A percentile compares a stretch with the other conserved stretches of the same genome.
phyloP scores from a whole-genome alignment of 805 yeast genomes.

The Brettanomyces custersianus region DNA sequence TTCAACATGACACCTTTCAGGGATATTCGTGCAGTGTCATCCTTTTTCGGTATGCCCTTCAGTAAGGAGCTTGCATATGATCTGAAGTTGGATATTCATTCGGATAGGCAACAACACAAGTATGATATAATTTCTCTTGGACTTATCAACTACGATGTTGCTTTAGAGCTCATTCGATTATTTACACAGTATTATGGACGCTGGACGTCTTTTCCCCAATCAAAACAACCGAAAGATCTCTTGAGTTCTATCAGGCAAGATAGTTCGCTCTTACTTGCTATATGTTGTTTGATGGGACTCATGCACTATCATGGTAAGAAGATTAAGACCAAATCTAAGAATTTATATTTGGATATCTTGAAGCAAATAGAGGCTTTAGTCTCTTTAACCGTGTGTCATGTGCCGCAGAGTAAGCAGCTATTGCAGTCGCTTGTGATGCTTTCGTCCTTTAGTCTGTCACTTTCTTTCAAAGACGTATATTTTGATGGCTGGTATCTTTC shows the following conservation, averaged over 20 bases:
- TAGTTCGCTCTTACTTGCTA: conserved; percentile 52
- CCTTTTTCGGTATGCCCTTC: conserved; percentile 16
- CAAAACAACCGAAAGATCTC: conserved; percentile 33
- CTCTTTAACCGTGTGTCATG: conserved; percentile 30
- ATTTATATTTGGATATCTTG: conserved; percentile 26
- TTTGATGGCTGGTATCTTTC: conserved; percentile 67
- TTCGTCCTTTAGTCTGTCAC: conserved; percentile 49
- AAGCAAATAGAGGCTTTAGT: conserved; percentile 39
- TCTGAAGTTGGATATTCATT: conserved; percentile 5
- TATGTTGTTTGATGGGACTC: conserved; percentile 51
- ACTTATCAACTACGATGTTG: conserved; percentile 36
- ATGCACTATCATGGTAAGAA: conserved; percentile 33
- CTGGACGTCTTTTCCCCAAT: conserved; percentile 60
- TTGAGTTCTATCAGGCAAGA: conserved; percentile 37
- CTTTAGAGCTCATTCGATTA: conserved; percentile 35
- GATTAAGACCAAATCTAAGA: not conserved
- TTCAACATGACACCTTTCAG: conserved; percentile 18
- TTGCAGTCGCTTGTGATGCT: conserved; percentile 56
- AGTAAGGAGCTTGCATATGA: conserved; percentile 18
- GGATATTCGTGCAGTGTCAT: conserved; percentile 15
- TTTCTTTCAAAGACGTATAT: conserved; percentile 41
- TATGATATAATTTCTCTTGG: conserved; percentile 26
- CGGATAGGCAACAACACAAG: conserved; percentile 6
- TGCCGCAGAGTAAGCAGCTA: conserved; percentile 39
- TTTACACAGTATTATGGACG: conserved; percentile 54